Percentiles rank a stretch among this genome's conserved stretches.
Evolutionary conservation across 176 grass and related monocot genomes (phyloP).

Genomic region (Triticum timopheevii): DNA sequence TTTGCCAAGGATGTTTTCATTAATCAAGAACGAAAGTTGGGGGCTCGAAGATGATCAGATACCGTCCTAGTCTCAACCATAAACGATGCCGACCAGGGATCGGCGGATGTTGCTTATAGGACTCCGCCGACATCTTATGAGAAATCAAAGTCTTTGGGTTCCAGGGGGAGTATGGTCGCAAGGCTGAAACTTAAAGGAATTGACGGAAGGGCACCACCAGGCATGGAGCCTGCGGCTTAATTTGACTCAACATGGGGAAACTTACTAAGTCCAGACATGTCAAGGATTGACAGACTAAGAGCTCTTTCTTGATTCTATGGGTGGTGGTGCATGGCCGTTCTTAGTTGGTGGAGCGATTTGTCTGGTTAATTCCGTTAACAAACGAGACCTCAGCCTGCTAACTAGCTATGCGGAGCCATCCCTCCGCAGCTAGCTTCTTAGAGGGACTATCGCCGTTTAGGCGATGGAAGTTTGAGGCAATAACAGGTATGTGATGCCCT

Average conservation of each 20-base stretch:
- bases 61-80: constrained; percentile 77
- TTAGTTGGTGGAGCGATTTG: constrained; percentile 69
- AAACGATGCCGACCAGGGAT: constrained; percentile 64
- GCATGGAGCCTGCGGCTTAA: neutral
- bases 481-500: constrained; percentile 84
- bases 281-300: constrained; percentile 56
- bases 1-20: constrained; percentile 86
- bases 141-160: constrained; percentile 90
- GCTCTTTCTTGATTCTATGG: constrained; percentile 59
- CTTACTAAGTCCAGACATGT: constrained; percentile 55
- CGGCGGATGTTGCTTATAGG: constrained; percentile 70
- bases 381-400: constrained; percentile 70
- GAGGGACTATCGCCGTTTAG: constrained; percentile 70
- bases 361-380: constrained; percentile 69
- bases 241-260: constrained; percentile 8
- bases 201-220: neutral
- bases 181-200: constrained; percentile 40
- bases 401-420: constrained; percentile 56
- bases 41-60: constrained; percentile 71
- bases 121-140: constrained; percentile 77
- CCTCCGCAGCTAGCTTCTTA: constrained; percentile 71
- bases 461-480: constrained; percentile 78
- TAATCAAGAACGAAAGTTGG: constrained; percentile 75
- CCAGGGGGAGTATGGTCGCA: constrained; percentile 61
- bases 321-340: constrained; percentile 44